Evolutionary conservation across 805 yeast genomes (phyloP), one percentile per base, ranked within the genome.

Genomic region (Wickerhamiella vanderwaltii): DNA sequence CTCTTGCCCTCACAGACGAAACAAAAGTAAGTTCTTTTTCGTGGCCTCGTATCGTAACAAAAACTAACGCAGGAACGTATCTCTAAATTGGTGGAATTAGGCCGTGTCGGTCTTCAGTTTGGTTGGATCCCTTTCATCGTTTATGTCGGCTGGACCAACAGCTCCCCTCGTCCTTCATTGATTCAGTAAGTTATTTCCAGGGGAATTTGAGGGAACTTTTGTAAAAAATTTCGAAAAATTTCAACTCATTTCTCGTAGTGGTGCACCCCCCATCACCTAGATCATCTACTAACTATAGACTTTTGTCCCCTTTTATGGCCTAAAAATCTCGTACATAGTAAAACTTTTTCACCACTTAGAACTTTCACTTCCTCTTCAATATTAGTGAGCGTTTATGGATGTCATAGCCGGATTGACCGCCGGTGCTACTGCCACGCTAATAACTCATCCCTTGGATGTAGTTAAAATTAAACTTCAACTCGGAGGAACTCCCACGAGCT

Each of bases 41-140:
- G 9, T 9, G 17, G 17, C 26, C 26, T 23, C 11, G n/a, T n/a
- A n/a, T n/a, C n/a, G n/a, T n/a, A n/a, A n/a, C 36, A 31, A 15
- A 7, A 4, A 22, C 43, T 40, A 39, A 34, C 45, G 12, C 39
- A 81, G 73, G 98, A 91, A 68, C 85, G 97, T 67, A 73, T 91
- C 62, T 66, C 78, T 60, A 84, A 79, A 62, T 66, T 87, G 49
- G 66, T 86, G 52, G 93, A 82, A 53, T 69, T 84, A 54, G 77
- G 95, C 50, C 83, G 85, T 60, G 81, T 84, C 41, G 72, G 80
- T 56, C 82, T 88, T 45, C 98, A 93, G 65, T 91, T 86, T 64
- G 96, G 97, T 35, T 91, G 94, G 84, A 79, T 91, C 55, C 98
- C 98, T 44, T 81, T 91, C 59, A 79, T 91, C 51, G 69, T 91